Evolutionary conservation across 371 early-diverging fungal species (phyloP), one percentile per base, ranked within the genome.

Genomic region (Capniomyces stellatus): DNA sequence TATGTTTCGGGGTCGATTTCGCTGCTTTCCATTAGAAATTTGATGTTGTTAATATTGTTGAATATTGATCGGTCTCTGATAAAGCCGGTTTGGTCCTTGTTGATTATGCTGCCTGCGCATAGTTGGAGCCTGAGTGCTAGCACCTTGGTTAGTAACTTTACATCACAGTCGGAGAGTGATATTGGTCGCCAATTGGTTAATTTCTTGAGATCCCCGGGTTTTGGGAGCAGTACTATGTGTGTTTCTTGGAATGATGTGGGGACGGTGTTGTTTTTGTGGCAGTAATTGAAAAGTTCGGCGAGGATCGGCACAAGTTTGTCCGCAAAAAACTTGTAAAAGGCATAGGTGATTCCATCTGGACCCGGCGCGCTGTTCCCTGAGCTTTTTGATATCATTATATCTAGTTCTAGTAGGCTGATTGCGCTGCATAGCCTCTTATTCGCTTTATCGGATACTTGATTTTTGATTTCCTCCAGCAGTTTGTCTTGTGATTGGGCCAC

Each of bases 101-200:
- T 18, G 4, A 49, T 49, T 49, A 27, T n/a, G 25, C 28, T 27
- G 3, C n/a, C n/a, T 8, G 28, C 28, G 10, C 21, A 22, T 27
- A 18, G 21, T 24, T 49, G 28, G 6, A 49, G 4, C n/a, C 49
- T 49, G 13, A 27, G 21, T 29, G 49, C 30, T 4, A 58, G 42
- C 3, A 55, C 47, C 0, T 6, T 49, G 22, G 4, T 51, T 8
- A 54, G 25, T 2, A 58, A 39, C 23, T 58, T 58, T 24, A 41
- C 44, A 3, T 58, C 52, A 21, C 54, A 52, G 46, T 58, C 53
- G 1, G 53, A 58, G 1, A 53, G 12, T 13, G 55, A 44, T 21
- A 58, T 58, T 1, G 54, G 53, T 0, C 39, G 35, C 51, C 52
- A 53, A 54, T 58, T 58, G 18, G n/a, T 29, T 0, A 54, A 49